Evolutionary conservation across 31 red algal species (phyloP).

Genomic region (Asparagopsis taxiformis): DNA sequence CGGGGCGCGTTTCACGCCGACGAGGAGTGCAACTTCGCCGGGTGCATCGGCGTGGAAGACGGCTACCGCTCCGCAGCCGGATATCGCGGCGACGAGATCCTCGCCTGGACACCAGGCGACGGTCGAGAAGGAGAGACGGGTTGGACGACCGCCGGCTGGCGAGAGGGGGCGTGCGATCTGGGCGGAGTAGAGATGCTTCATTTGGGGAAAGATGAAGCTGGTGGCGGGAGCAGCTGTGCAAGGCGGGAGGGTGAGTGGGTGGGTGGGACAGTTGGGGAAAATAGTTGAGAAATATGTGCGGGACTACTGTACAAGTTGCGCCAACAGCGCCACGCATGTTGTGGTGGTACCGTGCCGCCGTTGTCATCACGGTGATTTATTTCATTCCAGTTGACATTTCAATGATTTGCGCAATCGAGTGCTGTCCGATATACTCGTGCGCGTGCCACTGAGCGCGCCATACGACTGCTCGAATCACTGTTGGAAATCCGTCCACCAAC

Average conservation of each 20-base stretch:
- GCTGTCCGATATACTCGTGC: neutral
- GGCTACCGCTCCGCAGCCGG: conserved; percentile 61
- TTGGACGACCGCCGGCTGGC: conserved; percentile 25
- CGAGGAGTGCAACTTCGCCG: conserved; percentile 65
- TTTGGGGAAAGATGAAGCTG: neutral
- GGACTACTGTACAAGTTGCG: neutral
- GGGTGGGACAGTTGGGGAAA: conserved; percentile 2
- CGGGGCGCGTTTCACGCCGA: conserved; percentile 54
- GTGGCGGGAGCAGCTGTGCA: neutral
- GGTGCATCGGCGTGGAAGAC: conserved; percentile 79
- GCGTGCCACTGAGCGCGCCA: neutral
- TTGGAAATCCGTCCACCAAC: conserved; percentile 9
- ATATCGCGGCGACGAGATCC: conserved; percentile 69
- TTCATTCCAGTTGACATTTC: too few species aligned
- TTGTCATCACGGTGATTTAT: too few species aligned
- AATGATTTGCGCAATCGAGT: neutral
- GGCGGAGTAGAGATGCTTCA: conserved; percentile 64
- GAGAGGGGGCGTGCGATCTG: conserved; percentile 59
- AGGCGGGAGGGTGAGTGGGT: neutral
- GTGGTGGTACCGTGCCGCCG: too few species aligned
- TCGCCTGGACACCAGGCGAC: conserved; percentile 56
- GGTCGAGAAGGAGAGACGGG: conserved; percentile 54
- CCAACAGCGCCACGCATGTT: neutral
- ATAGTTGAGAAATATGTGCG: neutral
- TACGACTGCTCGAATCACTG: neutral